Conservation (phyloP, 1,284 basidiomycete genomes). For the Trametes sp. region DNA sequence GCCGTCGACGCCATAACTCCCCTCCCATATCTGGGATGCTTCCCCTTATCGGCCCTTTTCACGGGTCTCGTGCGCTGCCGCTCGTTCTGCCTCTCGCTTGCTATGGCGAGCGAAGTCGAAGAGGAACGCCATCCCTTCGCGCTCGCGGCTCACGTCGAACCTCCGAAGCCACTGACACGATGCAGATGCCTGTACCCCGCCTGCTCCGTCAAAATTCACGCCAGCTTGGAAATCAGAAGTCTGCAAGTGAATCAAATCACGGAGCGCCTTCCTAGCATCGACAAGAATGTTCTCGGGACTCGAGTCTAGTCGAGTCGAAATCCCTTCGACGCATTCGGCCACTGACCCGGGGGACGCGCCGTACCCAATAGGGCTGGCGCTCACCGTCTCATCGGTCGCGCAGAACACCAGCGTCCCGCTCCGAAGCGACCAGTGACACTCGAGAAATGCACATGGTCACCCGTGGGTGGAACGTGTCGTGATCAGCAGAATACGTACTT, state of each 20-base stretch:
- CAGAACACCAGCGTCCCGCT: conserved; percentile 15
- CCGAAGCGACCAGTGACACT: conserved; percentile 19
- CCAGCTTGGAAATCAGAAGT: conserved; percentile 31
- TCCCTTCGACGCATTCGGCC: conserved; percentile 14
- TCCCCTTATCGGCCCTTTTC: conserved; percentile 26
- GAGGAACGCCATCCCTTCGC: background rate
- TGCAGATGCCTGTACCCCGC: conserved; percentile 20
- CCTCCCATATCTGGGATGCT: conserved; percentile 13
- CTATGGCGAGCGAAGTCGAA: conserved; percentile 14
- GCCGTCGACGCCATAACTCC: conserved; percentile 13
- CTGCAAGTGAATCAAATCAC: conserved; percentile 24
- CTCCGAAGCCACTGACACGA: conserved; percentile 19
- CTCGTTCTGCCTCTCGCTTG: conserved; percentile 4
- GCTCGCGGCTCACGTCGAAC: conserved; percentile 7
- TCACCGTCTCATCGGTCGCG: conserved; percentile 17
- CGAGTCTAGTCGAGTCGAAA: conserved; percentile 18
- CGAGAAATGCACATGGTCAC: conserved; percentile 27
- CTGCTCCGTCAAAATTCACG: conserved; percentile 16
- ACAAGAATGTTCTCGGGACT: conserved; percentile 18
- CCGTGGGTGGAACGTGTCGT: conserved; percentile 16
- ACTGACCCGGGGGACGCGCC: conserved; percentile 12
- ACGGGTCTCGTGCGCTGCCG: conserved; percentile 21
- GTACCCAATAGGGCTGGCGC: conserved; percentile 19
- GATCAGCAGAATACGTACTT: conserved; percentile 32
- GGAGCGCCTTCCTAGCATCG: conserved; percentile 24